Evolutionary conservation across 345 rosid genomes (phyloP).

Genomic region (Citrus reticulata): DNA sequence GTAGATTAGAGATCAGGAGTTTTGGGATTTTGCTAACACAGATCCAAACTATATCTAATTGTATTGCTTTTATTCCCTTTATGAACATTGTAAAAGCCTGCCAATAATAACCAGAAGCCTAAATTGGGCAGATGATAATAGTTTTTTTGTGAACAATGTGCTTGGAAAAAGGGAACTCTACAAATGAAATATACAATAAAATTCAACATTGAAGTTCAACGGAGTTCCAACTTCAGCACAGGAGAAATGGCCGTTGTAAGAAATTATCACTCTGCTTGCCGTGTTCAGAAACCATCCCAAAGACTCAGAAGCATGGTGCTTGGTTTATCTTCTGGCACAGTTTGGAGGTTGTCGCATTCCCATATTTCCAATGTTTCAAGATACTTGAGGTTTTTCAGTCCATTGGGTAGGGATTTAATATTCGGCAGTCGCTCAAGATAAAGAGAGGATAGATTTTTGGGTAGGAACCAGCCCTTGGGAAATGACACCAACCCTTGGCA

Average conservation of each 20-base stretch:
- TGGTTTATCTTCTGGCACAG: constrained; percentile 13
- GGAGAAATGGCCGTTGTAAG: not conserved
- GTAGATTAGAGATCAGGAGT: too few relatives aligned
- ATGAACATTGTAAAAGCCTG: not conserved
- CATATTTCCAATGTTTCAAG: constrained; percentile 19
- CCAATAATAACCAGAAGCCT: not conserved
- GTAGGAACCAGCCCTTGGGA: constrained; percentile 21
- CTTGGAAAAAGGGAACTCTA: not conserved
- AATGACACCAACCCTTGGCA: constrained; percentile 12
- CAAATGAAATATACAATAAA: not conserved
- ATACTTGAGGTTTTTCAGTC: constrained; percentile 17
- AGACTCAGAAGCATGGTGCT: not conserved
- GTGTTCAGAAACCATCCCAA: not conserved
- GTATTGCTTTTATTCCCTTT: not conserved
- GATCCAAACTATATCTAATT: not conserved
- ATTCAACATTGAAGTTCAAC: too few relatives aligned
- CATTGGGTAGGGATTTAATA: constrained; percentile 12
- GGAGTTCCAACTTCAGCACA: not conserved
- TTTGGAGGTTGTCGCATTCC: constrained; percentile 20
- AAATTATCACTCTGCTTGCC: not conserved
- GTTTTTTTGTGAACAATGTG: not conserved
- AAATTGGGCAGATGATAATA: not conserved
- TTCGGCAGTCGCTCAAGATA: constrained; percentile 14
- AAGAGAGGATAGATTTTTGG: constrained; percentile 17
- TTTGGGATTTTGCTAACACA: too few relatives aligned